Conservation (phyloP, 2,329 filamentous ascomycete genomes). For the Phaeosphaeria sp. region DNA sequence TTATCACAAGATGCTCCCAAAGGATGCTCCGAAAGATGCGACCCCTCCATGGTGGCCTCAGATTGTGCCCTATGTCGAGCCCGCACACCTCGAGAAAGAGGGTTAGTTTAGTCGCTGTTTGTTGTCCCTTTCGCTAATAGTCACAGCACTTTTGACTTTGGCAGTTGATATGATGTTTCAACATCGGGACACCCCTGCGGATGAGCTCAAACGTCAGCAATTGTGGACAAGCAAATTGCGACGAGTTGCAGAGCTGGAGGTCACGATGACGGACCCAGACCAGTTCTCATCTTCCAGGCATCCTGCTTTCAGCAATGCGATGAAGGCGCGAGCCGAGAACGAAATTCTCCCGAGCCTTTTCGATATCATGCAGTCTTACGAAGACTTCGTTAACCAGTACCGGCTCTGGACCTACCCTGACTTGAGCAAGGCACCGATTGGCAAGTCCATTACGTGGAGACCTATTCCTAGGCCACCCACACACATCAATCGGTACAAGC, state of each 20-base stretch:
- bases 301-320: constrained; percentile 25
- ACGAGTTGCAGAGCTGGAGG: constrained; percentile 23
- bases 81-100: constrained; percentile 38
- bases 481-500: constrained; percentile 14
- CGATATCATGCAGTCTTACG: constrained; percentile 33
- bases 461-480: constrained; percentile 25
- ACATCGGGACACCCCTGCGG: constrained; percentile 26
- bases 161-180: constrained; percentile 39
- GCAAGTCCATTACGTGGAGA: constrained; percentile 33
- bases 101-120: constrained; percentile 16
- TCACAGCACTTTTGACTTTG: constrained; percentile 31
- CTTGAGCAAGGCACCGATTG: constrained; percentile 13
- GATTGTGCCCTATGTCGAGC: constrained; percentile 38
- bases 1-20: constrained; percentile 31
- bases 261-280: constrained; percentile 27
- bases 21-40: constrained; percentile 12
- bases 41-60: constrained; percentile 41
- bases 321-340: constrained; percentile 34
- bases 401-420: constrained; percentile 26
- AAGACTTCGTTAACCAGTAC: constrained; percentile 37
- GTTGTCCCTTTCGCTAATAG: constrained; percentile 8
- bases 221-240: constrained; percentile 35
- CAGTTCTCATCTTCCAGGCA: constrained; percentile 37
- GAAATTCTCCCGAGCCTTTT: constrained; percentile 38
- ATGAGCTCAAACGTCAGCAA: constrained; percentile 28